Conservation (phyloP, 495 filamentous ascomycete genomes). For the Aspergillus nidulans region DNA sequence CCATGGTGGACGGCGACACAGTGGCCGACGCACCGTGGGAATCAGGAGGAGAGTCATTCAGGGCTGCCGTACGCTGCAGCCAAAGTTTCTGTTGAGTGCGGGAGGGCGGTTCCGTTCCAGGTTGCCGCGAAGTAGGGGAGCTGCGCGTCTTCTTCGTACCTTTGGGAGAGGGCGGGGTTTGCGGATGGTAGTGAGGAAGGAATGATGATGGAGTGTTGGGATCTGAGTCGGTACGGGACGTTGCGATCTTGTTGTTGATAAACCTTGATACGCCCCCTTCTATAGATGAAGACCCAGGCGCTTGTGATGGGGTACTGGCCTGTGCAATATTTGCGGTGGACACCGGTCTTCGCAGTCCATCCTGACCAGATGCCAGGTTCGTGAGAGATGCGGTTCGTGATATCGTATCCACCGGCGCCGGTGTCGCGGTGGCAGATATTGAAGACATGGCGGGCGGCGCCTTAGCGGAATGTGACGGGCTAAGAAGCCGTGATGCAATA, state of each 20-base stretch:
- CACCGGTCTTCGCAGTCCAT: constrained; percentile 31
- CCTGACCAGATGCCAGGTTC: constrained; percentile 33
- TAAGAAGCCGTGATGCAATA: constrained; percentile 39
- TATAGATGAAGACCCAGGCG: constrained; percentile 43
- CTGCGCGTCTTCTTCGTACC: constrained; percentile 17
- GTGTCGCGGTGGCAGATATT: constrained; percentile 43
- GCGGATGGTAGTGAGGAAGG: constrained; percentile 45
- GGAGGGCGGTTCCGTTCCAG: constrained; percentile 35
- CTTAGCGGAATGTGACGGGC: constrained; percentile 39
- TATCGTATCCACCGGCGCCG: constrained; percentile 27
- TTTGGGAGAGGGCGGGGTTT: constrained; percentile 41
- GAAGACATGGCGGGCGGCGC: constrained; percentile 48
- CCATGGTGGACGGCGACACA: constrained; percentile 30
- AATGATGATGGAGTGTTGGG: constrained; percentile 48
- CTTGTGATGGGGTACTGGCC: constrained; percentile 25
- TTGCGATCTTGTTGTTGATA: constrained; percentile 34
- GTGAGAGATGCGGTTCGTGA: constrained; percentile 37
- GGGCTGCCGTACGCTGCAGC: constrained; percentile 44
- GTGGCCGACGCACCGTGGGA: constrained; percentile 30
- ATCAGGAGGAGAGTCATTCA: constrained; percentile 47
- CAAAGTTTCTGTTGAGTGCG: constrained; percentile 48
- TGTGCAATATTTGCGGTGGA: constrained; percentile 26
- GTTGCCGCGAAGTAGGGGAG: constrained; percentile 35
- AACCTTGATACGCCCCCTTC: constrained; percentile 47
- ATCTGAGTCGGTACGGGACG: constrained; percentile 42